Base-by-base conservation (phyloP, 164 flowering plant genomes). In the Taxillus chinensis region DNA sequence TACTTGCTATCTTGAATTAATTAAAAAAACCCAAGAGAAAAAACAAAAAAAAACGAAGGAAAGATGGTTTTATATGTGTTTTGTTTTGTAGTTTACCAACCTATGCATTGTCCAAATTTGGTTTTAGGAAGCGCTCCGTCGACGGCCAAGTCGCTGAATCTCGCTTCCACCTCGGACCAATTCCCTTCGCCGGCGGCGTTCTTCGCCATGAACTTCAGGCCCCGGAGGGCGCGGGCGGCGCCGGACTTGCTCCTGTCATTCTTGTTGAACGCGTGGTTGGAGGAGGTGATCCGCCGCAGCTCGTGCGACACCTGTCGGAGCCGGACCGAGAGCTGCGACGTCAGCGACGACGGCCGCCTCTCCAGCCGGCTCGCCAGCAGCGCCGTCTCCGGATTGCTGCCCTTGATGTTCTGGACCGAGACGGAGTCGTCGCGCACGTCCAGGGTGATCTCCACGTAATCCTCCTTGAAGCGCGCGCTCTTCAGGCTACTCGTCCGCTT, bases 161-260 rank as follows among this genome's bases (percentile, higher is more conserved):
- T 61, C 57, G 64, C 69, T 70, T 82, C 90, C 16, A 85, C 78
- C 15, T 75, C 77, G 0, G 68, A 11, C 98, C 98, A 90, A 4
- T 15, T 51, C 2, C 80, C 77, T 3, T 71, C 74, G 38, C 82
- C 85, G 27, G 79, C 90, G 3, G 79, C 75, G 65, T 84, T 82
- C 71, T 79, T 71, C 39, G 70, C 72, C 56, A 93, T 85, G 76
- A 93, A 93, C 82, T 88, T 83, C 63, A 93, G 86, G 7, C 98
- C 92, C 49, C 74, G 77, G 61, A 93, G 67, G n/a, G 97, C 98
- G 9, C 80, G 86, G 27, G 85, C 78, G 3, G 92, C 89, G 1
- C 85, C 96, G 0, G 98, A 88, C 57, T 83, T 86, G 13, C 67
- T 82, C 60, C 97, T 62, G 53, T 90, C 97, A 15, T 9, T 14